Percentiles rank a stretch among this genome's conserved stretches.
These are phyloP conservation scores for Floccularia luteovirens DNA, from an alignment of 768 basidiomycete genomes.

Conservation along the genomic window DNA sequence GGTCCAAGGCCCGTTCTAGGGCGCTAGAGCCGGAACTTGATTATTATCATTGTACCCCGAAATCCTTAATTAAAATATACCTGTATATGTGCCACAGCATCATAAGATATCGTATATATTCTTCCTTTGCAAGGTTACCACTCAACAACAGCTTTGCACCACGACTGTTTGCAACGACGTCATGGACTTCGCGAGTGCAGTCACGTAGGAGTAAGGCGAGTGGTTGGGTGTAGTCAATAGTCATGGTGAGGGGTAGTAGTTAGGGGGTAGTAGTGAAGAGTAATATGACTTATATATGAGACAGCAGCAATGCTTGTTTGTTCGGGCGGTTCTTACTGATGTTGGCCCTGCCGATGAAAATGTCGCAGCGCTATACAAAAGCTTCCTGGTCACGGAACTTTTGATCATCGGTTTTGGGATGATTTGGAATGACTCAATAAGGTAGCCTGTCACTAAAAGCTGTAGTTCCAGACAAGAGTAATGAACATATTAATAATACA, in stretches of 20 bases:
- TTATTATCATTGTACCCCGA: background rate
- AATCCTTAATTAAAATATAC: conserved; percentile 29
- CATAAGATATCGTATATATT: conserved; percentile 67
- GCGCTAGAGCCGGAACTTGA: conserved; percentile 23
- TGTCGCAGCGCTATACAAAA: too few relatives aligned
- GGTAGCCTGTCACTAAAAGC: too few relatives aligned
- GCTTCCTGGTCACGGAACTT: too few relatives aligned
- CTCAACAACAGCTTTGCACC: conserved; percentile 51
- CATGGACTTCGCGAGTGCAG: conserved; percentile 45
- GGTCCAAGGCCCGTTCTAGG: conserved; percentile 49
- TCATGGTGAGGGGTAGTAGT: conserved; percentile 22
- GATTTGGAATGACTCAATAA: too few relatives aligned
- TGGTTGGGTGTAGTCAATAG: conserved; percentile 31
- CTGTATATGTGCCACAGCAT: conserved; percentile 77
- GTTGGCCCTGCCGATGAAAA: too few relatives aligned
- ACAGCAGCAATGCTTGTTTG: background rate
- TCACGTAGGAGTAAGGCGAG: conserved; percentile 40
- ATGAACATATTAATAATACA: too few relatives aligned
- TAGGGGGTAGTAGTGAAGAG: conserved; percentile 5
- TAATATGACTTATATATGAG: background rate
- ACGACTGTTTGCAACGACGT: conserved; percentile 45
- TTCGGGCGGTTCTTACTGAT: background rate
- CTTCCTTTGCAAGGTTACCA: conserved; percentile 51
- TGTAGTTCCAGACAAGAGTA: too few relatives aligned
- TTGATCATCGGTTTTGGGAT: too few relatives aligned